phyloP scores from a whole-genome alignment of 495 filamentous ascomycete genomes.

The Aspergillus coremiiformis region DNA sequence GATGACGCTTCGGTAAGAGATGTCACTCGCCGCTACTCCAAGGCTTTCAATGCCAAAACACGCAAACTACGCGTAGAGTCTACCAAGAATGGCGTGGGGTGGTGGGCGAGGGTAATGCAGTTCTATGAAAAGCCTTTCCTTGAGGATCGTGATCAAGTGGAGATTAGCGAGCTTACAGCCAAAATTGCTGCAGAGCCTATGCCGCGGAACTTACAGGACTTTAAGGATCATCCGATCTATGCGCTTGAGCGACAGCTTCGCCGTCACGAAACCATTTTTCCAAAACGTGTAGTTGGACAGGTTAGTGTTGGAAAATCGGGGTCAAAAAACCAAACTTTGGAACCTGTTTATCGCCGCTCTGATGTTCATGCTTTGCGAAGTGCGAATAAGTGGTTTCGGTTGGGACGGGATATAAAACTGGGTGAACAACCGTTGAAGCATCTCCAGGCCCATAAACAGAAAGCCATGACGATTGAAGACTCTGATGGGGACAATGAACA shows the following conservation, averaged over 20 bases:
- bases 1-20: constrained; percentile 67
- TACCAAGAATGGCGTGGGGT: constrained; percentile 56
- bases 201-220: constrained; percentile 82
- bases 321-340: constrained; percentile 44
- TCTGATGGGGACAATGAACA: constrained; percentile 39
- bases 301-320: constrained; percentile 62
- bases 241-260: constrained; percentile 84
- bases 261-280: constrained; percentile 70
- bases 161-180: constrained; percentile 64
- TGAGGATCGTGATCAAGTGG: constrained; percentile 70
- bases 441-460: constrained; percentile 40
- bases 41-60: constrained; percentile 84
- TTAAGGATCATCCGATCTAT: constrained; percentile 88
- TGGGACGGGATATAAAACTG: constrained; percentile 67
- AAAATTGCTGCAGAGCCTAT: constrained; percentile 73
- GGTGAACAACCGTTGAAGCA: constrained; percentile 74
- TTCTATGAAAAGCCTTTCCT: constrained; percentile 50
- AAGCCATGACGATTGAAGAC: constrained; percentile 34
- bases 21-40: constrained; percentile 71
- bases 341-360: constrained; percentile 66
- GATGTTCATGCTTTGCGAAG: constrained; percentile 72
- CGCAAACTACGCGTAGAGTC: constrained; percentile 66
- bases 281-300: constrained; percentile 65
- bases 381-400: constrained; percentile 78
- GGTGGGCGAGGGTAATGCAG: constrained; percentile 61